phyloP scores from a whole-genome alignment of 2,329 filamentous ascomycete species.

The Neonectria punicea region DNA sequence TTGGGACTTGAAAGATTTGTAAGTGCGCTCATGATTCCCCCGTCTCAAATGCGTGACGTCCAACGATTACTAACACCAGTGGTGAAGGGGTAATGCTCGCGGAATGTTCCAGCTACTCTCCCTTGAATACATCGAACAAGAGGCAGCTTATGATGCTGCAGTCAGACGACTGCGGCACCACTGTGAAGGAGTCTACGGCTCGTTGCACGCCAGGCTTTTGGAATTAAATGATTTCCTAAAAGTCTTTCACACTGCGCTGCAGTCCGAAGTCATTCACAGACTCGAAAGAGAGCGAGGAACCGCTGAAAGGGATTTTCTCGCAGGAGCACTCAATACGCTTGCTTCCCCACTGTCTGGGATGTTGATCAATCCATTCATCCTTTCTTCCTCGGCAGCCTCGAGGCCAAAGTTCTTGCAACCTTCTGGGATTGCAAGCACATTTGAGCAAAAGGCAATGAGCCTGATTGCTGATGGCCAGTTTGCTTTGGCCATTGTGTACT shows the following conservation, averaged over 20 bases:
- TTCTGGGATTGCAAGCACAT: neutral
- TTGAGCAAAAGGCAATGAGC: neutral
- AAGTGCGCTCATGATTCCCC: neutral
- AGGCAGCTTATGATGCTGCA: neutral
- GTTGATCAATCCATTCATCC: neutral
- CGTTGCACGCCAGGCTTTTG: neutral
- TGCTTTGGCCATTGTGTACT: neutral
- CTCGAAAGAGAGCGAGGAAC: neutral
- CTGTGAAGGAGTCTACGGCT: neutral
- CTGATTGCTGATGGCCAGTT: neutral
- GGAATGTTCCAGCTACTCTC: neutral
- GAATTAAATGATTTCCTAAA: neutral
- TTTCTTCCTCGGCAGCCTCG: neutral
- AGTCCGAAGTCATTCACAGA: neutral
- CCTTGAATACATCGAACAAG: constrained; percentile 2
- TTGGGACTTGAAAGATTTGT: constrained; percentile 11
- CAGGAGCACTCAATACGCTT: neutral
- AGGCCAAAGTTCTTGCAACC: neutral
- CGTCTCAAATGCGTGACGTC: no score
- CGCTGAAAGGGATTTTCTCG: neutral
- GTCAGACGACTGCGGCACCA: neutral
- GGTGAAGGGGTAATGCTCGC: constrained; percentile 5
- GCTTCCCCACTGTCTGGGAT: neutral
- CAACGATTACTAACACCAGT: neutral
- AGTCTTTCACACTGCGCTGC: neutral